Percentiles rank a stretch among this genome's conserved stretches.
These are phyloP conservation scores for Apophysomyces ossiformis DNA, from an alignment of 371 early-diverging fungal species.

Conservation along the genomic window DNA sequence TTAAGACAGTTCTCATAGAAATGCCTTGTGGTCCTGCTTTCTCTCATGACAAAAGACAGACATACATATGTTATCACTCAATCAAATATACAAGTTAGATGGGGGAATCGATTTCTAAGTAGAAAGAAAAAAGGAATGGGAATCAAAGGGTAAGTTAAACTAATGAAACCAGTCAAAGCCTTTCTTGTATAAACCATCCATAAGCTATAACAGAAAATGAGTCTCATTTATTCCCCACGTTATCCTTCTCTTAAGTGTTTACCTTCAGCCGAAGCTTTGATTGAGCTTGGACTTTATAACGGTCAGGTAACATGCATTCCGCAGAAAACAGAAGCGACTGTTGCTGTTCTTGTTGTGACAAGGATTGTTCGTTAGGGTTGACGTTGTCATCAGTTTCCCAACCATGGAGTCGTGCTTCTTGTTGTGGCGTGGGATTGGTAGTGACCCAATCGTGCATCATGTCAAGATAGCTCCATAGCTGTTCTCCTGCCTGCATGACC, in stretches of 20 bases:
- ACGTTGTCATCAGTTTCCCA: slow-evolving; percentile 7
- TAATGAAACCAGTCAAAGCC: slow-evolving; percentile 47
- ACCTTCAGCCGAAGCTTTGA: slow-evolving; percentile 45
- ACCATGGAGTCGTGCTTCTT: slow-evolving; percentile 27
- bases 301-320: slow-evolving; percentile 52
- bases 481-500: slow-evolving; percentile 49
- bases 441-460: slow-evolving; percentile 38
- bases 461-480: slow-evolving; percentile 44
- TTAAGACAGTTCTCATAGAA: too few relatives aligned
- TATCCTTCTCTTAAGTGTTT: background rate
- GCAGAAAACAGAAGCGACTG: slow-evolving; percentile 27
- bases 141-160: too few relatives aligned
- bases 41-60: too few relatives aligned
- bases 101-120: too few relatives aligned
- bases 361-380: slow-evolving; percentile 5
- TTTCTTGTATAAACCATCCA: slow-evolving; percentile 38
- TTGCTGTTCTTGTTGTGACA: background rate
- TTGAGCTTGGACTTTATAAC: slow-evolving; percentile 43
- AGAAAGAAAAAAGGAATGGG: too few relatives aligned
- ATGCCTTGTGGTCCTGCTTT: too few relatives aligned
- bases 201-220: slow-evolving; percentile 25
- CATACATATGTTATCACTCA: too few relatives aligned
- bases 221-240: background rate
- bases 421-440: slow-evolving; percentile 42
- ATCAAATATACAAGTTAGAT: too few relatives aligned